A percentile compares a stretch with the other conserved stretches of the same genome.
Conservation (phyloP, 129 eudicot genomes). For the Ambrosia artemisiifolia region DNA sequence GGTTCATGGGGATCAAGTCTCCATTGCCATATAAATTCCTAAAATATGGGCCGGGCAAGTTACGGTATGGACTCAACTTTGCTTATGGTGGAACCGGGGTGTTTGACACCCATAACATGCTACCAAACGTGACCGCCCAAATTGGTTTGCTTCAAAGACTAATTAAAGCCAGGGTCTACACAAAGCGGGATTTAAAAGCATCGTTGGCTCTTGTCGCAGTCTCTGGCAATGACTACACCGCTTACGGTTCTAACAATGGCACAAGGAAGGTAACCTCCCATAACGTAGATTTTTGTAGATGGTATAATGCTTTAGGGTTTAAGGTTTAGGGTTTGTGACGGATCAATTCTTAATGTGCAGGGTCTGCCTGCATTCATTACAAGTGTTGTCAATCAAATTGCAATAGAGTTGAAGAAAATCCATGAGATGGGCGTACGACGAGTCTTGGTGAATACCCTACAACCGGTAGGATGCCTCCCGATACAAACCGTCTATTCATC, state of each 20-base stretch:
- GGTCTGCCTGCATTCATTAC: constrained; percentile 48
- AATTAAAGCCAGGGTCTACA: constrained; percentile 37
- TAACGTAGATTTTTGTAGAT: constrained; percentile 1
- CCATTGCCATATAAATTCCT: constrained; percentile 61
- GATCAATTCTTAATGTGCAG: constrained; percentile 22
- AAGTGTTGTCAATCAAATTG: constrained; percentile 56
- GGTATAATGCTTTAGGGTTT: not conserved
- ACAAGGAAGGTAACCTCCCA: constrained; percentile 37
- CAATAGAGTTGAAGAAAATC: constrained; percentile 39
- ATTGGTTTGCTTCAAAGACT: constrained; percentile 49
- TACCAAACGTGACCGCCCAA: constrained; percentile 80
- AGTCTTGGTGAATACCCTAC: constrained; percentile 44
- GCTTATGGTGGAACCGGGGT: constrained; percentile 88
- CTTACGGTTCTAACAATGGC: constrained; percentile 42
- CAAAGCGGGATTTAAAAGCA: constrained; percentile 40
- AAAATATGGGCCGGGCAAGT: constrained; percentile 25
- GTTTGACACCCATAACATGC: constrained; percentile 45
- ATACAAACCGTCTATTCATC: constrained; percentile 32
- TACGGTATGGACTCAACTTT: constrained; percentile 57
- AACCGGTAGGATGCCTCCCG: constrained; percentile 84
- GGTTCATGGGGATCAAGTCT: constrained; percentile 53
- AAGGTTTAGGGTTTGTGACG: not conserved
- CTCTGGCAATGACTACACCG: constrained; percentile 67
- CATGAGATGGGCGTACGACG: constrained; percentile 46
- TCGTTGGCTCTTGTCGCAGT: constrained; percentile 66